Percentiles rank a stretch among this genome's conserved stretches.
Evolutionary conservation across 2,329 filamentous ascomycete species (phyloP).

Genomic region (Colletotrichum spinosum): DNA sequence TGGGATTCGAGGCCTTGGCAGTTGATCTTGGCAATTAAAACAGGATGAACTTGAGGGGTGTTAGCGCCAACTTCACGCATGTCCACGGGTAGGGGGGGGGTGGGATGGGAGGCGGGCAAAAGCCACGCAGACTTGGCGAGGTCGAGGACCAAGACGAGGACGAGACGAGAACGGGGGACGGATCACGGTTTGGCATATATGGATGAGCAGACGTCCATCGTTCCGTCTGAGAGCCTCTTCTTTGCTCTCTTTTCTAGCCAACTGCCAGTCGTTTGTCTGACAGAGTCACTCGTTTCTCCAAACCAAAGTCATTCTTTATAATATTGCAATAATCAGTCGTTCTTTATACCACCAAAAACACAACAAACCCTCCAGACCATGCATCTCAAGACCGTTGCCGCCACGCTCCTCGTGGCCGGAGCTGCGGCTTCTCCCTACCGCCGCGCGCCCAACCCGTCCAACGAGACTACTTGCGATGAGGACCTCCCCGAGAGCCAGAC

Average conservation of each 20-base stretch:
- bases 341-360: not conserved
- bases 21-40: constrained; percentile 31
- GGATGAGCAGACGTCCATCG: constrained; percentile 1
- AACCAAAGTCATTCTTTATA: constrained; percentile 11
- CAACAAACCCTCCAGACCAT: constrained; percentile 4
- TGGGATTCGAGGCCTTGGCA: constrained; percentile 10
- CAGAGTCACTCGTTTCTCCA: constrained; percentile 30
- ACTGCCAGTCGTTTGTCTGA: constrained; percentile 15
- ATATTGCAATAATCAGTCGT: too few relatives aligned
- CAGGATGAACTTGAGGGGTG: constrained; percentile 20
- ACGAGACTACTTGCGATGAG: constrained; percentile 33
- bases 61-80: constrained; percentile 1
- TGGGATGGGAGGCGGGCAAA: not conserved
- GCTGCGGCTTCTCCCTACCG: constrained; percentile 30
- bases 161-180: not conserved
- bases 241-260: constrained; percentile 3
- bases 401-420: constrained; percentile 36
- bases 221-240: not conserved
- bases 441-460: constrained; percentile 23
- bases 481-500: constrained; percentile 17
- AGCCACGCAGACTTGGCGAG: constrained; percentile 12
- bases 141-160: constrained; percentile 1
- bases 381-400: constrained; percentile 32
- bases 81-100: not conserved
- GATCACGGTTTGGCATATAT: constrained; percentile 30